Conservation (phyloP, 163 green algal genomes). For the Coccomyxa subellipsoidea region DNA sequence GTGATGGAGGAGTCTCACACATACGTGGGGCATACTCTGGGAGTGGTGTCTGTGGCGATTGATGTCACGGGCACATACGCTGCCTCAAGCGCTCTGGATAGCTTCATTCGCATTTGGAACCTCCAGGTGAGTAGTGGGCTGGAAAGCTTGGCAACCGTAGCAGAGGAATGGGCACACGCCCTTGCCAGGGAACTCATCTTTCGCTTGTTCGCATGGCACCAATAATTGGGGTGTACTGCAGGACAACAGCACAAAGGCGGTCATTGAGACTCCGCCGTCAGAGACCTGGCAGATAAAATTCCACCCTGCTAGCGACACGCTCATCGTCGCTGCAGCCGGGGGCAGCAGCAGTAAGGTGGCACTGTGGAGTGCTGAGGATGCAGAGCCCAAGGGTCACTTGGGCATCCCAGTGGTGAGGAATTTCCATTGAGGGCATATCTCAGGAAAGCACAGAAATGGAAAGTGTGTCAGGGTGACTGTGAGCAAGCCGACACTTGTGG, state of each 20-base stretch:
- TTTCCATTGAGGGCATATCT: neutral
- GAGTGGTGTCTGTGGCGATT: constrained; percentile 79
- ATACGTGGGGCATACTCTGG: constrained; percentile 67
- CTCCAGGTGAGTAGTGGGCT: constrained; percentile 26
- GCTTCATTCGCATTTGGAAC: constrained; percentile 80
- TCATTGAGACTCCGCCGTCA: constrained; percentile 78
- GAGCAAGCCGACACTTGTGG: no score
- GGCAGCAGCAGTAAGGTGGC: constrained; percentile 33
- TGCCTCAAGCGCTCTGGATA: constrained; percentile 80
- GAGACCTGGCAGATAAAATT: constrained; percentile 89
- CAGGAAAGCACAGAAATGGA: no score
- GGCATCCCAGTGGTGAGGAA: neutral
- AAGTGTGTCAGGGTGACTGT: no score
- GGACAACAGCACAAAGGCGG: constrained; percentile 48
- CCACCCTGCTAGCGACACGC: constrained; percentile 38
- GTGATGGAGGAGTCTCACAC: constrained; percentile 60
- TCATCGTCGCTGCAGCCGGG: constrained; percentile 74
- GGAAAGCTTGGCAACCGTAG: neutral
- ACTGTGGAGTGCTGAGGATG: constrained; percentile 15
- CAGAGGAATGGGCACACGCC: no score
- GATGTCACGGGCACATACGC: constrained; percentile 70
- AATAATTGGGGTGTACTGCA: no score
- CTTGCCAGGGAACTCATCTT: no score
- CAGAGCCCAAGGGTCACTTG: neutral
- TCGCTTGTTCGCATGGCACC: no score